These are phyloP conservation scores for Argentina anserina DNA, from an alignment of 306 rosid genomes.

Conservation along the genomic window DNA sequence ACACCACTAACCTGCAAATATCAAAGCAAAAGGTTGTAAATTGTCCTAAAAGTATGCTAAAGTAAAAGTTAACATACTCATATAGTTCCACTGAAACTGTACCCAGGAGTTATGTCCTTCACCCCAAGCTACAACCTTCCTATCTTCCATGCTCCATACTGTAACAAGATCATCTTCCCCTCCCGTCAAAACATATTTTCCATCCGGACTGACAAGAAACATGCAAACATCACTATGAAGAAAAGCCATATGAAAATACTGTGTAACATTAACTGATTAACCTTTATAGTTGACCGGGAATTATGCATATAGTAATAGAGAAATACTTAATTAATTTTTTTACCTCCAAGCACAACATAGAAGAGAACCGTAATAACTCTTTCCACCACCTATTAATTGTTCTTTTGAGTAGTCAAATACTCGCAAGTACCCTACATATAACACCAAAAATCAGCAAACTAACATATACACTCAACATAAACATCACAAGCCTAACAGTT, in stretches of 20 bases:
- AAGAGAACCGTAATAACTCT: constrained; percentile 96
- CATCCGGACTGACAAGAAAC: constrained; percentile 44
- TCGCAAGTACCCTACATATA: constrained; percentile 73
- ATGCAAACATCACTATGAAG: background rate
- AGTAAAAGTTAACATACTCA: background rate
- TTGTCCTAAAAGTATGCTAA: background rate
- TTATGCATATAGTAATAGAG: constrained; percentile 13
- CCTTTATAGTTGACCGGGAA: too few species aligned
- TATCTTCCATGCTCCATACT: constrained; percentile 97
- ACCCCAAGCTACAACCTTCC: constrained; percentile 98
- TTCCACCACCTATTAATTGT: constrained; percentile 86
- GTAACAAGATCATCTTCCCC: constrained; percentile 99
- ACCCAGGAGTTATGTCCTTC: constrained; percentile 99
- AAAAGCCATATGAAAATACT: background rate
- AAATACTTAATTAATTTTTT: background rate
- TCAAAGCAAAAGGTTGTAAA: constrained; percentile 14
- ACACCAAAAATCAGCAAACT: constrained; percentile 26
- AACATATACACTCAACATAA: constrained; percentile 1
- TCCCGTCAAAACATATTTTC: constrained; percentile 88
- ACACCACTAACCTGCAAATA: constrained; percentile 87
- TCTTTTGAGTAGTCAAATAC: constrained; percentile 89
- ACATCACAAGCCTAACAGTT: constrained; percentile 7
- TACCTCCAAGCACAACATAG: constrained; percentile 97
- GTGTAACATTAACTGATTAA: background rate
- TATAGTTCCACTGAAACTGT: constrained; percentile 25